Evolutionary conservation across 306 rosid species (phyloP).

Genomic region (Quercus bicolor): DNA sequence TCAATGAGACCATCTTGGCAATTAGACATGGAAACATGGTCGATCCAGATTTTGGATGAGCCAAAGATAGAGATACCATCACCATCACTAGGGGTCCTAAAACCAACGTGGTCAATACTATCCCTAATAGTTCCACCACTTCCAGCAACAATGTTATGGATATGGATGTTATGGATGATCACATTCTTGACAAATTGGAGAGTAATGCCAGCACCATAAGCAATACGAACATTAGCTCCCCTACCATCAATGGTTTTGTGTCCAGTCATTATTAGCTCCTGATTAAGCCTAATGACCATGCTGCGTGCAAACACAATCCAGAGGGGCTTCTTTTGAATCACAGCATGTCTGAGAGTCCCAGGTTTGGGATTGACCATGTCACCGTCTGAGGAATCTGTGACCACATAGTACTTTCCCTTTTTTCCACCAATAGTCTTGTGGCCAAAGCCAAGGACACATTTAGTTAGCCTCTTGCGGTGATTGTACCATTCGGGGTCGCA

Average conservation of each 20-base stretch:
- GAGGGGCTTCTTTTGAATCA: constrained; percentile 44
- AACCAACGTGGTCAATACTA: constrained; percentile 42
- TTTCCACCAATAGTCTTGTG: constrained; percentile 53
- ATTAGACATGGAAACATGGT: constrained; percentile 71
- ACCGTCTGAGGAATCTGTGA: constrained; percentile 54
- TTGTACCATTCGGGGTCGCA: constrained; percentile 66
- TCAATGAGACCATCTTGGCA: constrained; percentile 66
- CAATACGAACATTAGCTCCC: constrained; percentile 50
- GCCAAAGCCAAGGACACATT: constrained; percentile 67
- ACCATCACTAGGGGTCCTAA: constrained; percentile 63
- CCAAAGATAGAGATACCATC: constrained; percentile 82
- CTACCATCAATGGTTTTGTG: constrained; percentile 80
- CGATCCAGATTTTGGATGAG: constrained; percentile 69
- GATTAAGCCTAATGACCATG: constrained; percentile 54
- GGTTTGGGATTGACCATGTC: constrained; percentile 45
- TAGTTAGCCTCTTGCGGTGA: constrained; percentile 50
- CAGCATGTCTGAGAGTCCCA: constrained; percentile 71
- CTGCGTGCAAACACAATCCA: constrained; percentile 60
- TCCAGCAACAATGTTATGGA: constrained; percentile 35
- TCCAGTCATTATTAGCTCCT: constrained; percentile 55
- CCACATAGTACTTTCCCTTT: constrained; percentile 49
- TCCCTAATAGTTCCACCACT: constrained; percentile 58
- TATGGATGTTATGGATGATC: constrained; percentile 55
- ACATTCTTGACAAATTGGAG: constrained; percentile 54
- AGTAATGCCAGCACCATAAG: constrained; percentile 66